phyloP scores from a whole-genome alignment of 768 basidiomycete genomes.

The Phaeotremella fagi region DNA sequence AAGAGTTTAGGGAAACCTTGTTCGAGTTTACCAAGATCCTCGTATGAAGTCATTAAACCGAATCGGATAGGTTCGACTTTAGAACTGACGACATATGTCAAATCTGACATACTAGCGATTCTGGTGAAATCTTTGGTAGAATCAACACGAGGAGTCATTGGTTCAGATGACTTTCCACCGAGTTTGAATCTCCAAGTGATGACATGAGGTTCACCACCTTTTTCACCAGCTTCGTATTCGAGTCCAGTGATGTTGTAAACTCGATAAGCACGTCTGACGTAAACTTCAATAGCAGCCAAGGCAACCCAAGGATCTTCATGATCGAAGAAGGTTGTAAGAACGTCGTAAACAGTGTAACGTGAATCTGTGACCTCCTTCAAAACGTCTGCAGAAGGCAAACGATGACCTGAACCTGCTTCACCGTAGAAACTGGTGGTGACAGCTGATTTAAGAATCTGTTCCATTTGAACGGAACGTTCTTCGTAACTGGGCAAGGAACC shows the following conservation, averaged over 20 bases:
- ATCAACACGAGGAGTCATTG: conserved; percentile 48
- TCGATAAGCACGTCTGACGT: conserved; percentile 89
- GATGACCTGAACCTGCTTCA: conserved; percentile 64
- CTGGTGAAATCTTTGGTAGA: conserved; percentile 58
- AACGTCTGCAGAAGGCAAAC: conserved; percentile 77
- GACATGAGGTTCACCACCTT: conserved; percentile 73
- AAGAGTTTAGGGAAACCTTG: conserved; percentile 73
- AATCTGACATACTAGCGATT: conserved; percentile 88
- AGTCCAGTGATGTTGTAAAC: conserved; percentile 86
- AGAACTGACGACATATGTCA: conserved; percentile 85
- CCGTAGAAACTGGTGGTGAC: conserved; percentile 86
- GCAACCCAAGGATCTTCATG: conserved; percentile 77
- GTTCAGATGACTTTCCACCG: conserved; percentile 60
- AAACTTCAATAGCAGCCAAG: conserved; percentile 91
- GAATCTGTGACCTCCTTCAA: conserved; percentile 93
- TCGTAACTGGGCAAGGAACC: conserved; percentile 97
- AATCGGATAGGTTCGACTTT: conserved; percentile 77
- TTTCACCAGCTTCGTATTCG: conserved; percentile 91
- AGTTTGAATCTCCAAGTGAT: conserved; percentile 96
- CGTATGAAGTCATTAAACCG: conserved; percentile 88
- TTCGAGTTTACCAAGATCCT: conserved; percentile 62
- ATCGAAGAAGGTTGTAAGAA: conserved; percentile 90
- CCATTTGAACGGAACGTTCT: conserved; percentile 90
- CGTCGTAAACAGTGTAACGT: conserved; percentile 93
- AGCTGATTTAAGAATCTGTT: conserved; percentile 80